Base-by-base conservation (phyloP, 495 filamentous ascomycete species). In the Poronia punctata region DNA sequence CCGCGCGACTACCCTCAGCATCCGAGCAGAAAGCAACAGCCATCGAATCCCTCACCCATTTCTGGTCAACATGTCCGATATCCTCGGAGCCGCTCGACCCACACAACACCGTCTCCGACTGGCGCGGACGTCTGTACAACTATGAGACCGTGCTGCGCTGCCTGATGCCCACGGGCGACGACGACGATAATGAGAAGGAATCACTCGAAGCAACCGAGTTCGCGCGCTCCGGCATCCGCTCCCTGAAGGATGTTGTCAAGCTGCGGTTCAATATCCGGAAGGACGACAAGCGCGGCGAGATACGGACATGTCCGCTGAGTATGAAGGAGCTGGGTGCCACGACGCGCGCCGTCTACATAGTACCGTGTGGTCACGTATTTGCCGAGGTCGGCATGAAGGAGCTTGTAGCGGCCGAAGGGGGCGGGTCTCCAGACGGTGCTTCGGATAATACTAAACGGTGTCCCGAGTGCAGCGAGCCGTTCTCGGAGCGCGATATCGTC, bases 341-440 rank as follows among this genome's bases (percentile, higher is more conserved):
- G 8, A 80, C 83, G 11, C 88, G 80, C 64, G 69, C 86, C 7
- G 86, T 94, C 12, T 98, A 97, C 59, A 54, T 98, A 5, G 87
- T 96, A 11, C 92, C 92, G 0, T 98, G 92, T 53, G 92, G 92
- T 1, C 93, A 97, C 73, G 93, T 86, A 1, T 97, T 97, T 60
- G 78, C 84, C 2, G 87, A 90, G 47, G 78, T 77, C 35, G 85
- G 85, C 7, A 75, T 96, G 36, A 83, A 82, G 44, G 87, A 95
- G 59, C 73, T 96, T 4, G 68, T 71, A 34, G 75, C 38, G 17
- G 43, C 24, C 14, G 35, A 27, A 10, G 24, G 21, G 24, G 14
- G 11, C 16, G 15, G 14, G 6, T 11, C 12, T 20, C 8, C 30
- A 12, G 30, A 40, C 5, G 23, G 21, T 3, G 25, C 59, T 26